phyloP scores from a whole-genome alignment of 2,329 filamentous ascomycete genomes.

The Teratosphaeria destructans region DNA sequence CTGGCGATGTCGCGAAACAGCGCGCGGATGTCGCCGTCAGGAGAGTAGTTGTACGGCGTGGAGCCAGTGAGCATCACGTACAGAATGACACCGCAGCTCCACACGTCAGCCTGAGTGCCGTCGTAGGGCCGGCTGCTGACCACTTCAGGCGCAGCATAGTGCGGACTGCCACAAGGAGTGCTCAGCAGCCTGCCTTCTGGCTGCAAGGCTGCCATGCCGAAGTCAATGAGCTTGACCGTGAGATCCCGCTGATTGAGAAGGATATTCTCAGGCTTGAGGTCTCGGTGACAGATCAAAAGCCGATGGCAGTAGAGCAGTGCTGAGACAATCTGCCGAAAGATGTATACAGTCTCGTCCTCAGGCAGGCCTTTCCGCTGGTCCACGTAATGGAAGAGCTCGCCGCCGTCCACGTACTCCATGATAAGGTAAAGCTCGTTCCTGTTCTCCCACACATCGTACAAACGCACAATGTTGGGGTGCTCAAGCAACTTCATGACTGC shows the following conservation, averaged over 20 bases:
- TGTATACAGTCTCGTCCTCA: slow-evolving; percentile 70
- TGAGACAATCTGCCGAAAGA: slow-evolving; percentile 89
- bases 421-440: slow-evolving; percentile 88
- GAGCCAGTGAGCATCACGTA: slow-evolving; percentile 77
- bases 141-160: slow-evolving; percentile 91
- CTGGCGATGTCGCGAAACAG: slow-evolving; percentile 51
- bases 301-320: slow-evolving; percentile 87
- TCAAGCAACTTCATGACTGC: slow-evolving; percentile 95
- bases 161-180: slow-evolving; percentile 90
- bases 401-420: slow-evolving; percentile 78
- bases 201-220: slow-evolving; percentile 94
- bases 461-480: slow-evolving; percentile 84
- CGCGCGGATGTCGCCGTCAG: slow-evolving; percentile 51
- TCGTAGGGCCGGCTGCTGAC: slow-evolving; percentile 68
- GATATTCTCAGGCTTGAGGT: slow-evolving; percentile 96
- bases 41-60: slow-evolving; percentile 62
- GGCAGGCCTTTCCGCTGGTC: slow-evolving; percentile 59
- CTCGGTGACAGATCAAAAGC: slow-evolving; percentile 90
- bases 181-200: slow-evolving; percentile 66
- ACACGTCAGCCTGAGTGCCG: slow-evolving; percentile 81
- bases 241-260: slow-evolving; percentile 60
- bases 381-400: slow-evolving; percentile 82
- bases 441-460: slow-evolving; percentile 98
- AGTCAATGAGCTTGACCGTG: slow-evolving; percentile 89
- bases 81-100: slow-evolving; percentile 85